Evolutionary conservation across 2,329 filamentous ascomycete genomes (phyloP).

Genomic region (Elsinoe necatrix): DNA sequence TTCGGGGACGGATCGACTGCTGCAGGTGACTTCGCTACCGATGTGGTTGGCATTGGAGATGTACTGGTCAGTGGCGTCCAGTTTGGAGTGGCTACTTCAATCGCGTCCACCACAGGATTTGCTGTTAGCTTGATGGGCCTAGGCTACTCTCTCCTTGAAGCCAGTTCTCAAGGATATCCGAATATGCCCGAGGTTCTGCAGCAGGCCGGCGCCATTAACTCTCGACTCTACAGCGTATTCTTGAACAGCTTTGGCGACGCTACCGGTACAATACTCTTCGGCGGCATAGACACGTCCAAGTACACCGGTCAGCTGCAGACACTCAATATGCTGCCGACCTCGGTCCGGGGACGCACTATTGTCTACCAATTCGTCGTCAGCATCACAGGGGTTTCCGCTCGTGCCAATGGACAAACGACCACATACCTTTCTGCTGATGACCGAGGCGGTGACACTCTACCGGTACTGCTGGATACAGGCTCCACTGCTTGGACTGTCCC

Average conservation of each 20-base stretch:
- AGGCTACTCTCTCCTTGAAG: conserved; percentile 26
- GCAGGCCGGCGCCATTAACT: conserved; percentile 26
- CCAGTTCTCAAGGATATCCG: conserved; percentile 22
- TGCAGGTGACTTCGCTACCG: conserved; percentile 24
- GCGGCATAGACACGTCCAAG: conserved; percentile 28
- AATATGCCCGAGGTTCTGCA: conserved; percentile 29
- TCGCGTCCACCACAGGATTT: conserved; percentile 25
- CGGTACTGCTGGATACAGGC: conserved; percentile 29
- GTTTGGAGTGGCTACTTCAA: conserved; percentile 26
- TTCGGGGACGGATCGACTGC: conserved; percentile 27
- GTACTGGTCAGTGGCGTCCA: conserved; percentile 24
- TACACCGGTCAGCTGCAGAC: conserved; percentile 27
- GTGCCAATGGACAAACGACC: conserved; percentile 18
- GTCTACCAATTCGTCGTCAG: conserved; percentile 26
- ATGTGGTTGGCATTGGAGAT: conserved; percentile 26
- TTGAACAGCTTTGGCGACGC: conserved; percentile 24
- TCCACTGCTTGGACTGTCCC: conserved; percentile 25
- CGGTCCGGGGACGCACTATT: not conserved
- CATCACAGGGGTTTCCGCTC: conserved; percentile 23
- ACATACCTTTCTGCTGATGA: conserved; percentile 22
- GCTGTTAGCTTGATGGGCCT: conserved; percentile 28
- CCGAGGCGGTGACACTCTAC: conserved; percentile 15
- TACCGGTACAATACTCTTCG: conserved; percentile 29
- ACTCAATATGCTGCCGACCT: conserved; percentile 24
- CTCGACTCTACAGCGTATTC: conserved; percentile 27